Base-by-base conservation (phyloP, 208 protist species). In the Trypanosoma theileri region DNA sequence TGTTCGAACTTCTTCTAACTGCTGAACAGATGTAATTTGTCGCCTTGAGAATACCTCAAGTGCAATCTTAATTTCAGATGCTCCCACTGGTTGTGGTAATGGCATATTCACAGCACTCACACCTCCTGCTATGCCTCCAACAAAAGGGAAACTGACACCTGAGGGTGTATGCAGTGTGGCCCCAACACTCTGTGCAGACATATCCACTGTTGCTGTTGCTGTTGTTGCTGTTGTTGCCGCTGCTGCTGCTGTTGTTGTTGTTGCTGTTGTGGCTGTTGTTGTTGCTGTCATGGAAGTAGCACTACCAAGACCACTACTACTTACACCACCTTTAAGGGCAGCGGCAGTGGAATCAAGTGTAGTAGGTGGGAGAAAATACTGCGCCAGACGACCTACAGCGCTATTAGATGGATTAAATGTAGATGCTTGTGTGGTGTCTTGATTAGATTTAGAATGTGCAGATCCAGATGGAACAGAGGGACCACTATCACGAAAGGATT, bases 1-100 rank as follows among this genome's bases (percentile, higher is more conserved):
- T 35, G 22, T 69, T 59, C 91, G 87, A 21, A 96, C 46, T 44
- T 91, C 87, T 26, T 94, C 82, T 52, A 96, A 74, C 65, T 94
- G 84, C 60, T 90, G 79, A 52, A 91, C 81, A 40, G 88, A 88
- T 28, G 81, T 87, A 44, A 94, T 84, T 14, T 79, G 79, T 40
- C 91, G 85, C 24, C 69, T 77, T 50, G 83, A 58, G 73, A 95
- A 92, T 22, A 86, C 69, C 22, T 85, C 77, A 31, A 96, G 80
- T 1, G 91, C 91, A 42, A 96, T 85, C 3, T 59, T 82, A 13
- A 96, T 59, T 61, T 96, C 89, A 53, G 74, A 42, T 12, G 74
- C 31, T 26, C 26, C 51, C 22, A 80, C 74, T 9, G 58, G 41
- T 3, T 69, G 35, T 4, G 58, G 48, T n/a, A 8, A 0, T 59